Evolutionary conservation across 192 early-diverging fungal genomes (phyloP).

Genomic region (Linnemannia elongata): DNA sequence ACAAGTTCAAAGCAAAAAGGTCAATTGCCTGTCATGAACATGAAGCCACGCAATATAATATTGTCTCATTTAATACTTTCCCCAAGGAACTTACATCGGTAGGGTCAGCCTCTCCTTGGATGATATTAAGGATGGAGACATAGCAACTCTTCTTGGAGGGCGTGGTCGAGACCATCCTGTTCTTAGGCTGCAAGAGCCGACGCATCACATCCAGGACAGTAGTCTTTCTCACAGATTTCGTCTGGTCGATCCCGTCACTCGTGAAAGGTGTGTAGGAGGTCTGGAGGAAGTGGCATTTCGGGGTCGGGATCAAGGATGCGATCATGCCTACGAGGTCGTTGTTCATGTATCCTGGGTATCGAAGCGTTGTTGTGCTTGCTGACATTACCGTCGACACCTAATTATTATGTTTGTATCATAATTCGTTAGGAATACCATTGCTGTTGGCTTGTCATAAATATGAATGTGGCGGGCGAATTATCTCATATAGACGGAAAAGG

Average conservation of each 20-base stretch:
- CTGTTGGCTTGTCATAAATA: background rate
- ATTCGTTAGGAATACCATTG: background rate
- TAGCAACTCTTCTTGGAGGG: conserved; percentile 96
- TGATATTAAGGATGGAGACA: conserved; percentile 98
- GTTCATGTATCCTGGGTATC: conserved; percentile 99
- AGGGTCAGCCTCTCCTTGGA: conserved; percentile 98
- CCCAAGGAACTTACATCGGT: conserved; percentile 77
- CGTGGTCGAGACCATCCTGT: conserved; percentile 95
- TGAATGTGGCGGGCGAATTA: background rate
- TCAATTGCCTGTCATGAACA: background rate
- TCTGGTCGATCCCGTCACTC: conserved; percentile 89
- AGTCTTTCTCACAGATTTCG: conserved; percentile 95
- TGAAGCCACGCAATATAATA: background rate
- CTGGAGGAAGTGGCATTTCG: conserved; percentile 95
- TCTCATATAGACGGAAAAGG: background rate
- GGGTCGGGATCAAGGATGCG: conserved; percentile 97
- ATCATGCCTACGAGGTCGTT: conserved; percentile 97
- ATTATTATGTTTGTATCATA: conserved; percentile 14
- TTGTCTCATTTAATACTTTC: too few relatives aligned
- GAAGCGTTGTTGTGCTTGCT: conserved; percentile 94
- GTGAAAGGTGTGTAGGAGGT: conserved; percentile 98
- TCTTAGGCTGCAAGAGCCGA: conserved; percentile 95
- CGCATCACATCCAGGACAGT: conserved; percentile 99
- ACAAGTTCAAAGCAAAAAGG: background rate
- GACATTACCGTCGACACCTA: conserved; percentile 98